Base-by-base conservation (phyloP, 768 basidiomycete genomes). In the Lentinula boryana region DNA sequence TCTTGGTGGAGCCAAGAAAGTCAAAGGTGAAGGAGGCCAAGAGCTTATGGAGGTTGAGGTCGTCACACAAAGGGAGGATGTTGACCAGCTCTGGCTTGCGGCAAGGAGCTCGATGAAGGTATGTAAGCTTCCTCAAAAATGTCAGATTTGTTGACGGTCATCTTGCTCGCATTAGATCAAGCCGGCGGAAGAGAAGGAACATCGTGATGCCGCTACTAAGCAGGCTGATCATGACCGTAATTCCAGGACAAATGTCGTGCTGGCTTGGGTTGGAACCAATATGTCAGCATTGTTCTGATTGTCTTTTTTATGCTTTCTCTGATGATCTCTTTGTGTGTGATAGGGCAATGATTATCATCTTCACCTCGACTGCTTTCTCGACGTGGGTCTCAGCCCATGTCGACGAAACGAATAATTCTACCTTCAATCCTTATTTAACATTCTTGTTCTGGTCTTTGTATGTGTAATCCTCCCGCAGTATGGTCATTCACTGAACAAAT, bases 381-480 rank as follows among this genome's bases (percentile, higher is more conserved):
- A 77, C 83, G 16, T 95, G 89, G 88, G 85, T 91, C 35, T 73
- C 80, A 27, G 59, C 74, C 33, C 83, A 89, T 65, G 76, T 92
- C 55, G 70, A 79, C 51, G 71, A 68, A n/a, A 71, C 74, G 0
- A 74, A 76, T 4, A 77, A 80, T 60, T 76, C 82, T 13, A 78
- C 79, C 23, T 94, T 95, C 77, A 95, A 95, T 68, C 92, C 93
- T n/a, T 95, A 95, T 72, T 80, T 92, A 53, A 84, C 82, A 32
- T 88, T 92, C 77, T 80, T 95, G 58, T 95, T 95, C 80, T 85
- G 72, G 65, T 78, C 76, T 58, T 71, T 79, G 78, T 80, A 69
- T 64, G 79, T 76, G 18, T 60, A 51, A 5, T 60, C 35, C 35
- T 50, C 4, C 49, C 16, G 35, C 44, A 38, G 3, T 27, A 35